Evolutionary conservation across 345 rosid genomes (phyloP).

Genomic region (Eucalyptus rudis): DNA sequence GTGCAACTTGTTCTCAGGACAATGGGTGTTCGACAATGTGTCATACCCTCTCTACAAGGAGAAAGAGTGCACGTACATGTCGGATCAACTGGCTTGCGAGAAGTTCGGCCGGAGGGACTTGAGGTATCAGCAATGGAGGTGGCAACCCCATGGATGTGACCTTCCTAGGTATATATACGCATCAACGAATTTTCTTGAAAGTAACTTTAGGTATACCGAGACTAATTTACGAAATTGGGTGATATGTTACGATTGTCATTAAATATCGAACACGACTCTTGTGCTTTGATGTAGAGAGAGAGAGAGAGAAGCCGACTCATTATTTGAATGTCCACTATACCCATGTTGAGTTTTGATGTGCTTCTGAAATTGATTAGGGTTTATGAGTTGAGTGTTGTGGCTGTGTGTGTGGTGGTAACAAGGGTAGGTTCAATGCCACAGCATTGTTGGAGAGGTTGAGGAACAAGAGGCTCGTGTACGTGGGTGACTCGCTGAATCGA

Average conservation of each 20-base stretch:
- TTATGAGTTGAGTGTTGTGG: neutral
- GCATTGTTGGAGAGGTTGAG: constrained; percentile 63
- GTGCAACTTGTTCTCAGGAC: constrained; percentile 67
- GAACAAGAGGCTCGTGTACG: constrained; percentile 85
- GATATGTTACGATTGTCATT: neutral
- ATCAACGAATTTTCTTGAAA: neutral
- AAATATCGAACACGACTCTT: neutral
- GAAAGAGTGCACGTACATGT: constrained; percentile 63
- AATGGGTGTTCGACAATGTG: constrained; percentile 68
- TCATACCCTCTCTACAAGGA: constrained; percentile 73
- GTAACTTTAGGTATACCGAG: neutral
- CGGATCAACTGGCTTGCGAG: constrained; percentile 72
- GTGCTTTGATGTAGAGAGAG: neutral
- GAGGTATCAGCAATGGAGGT: constrained; percentile 63
- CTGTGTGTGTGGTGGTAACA: neutral
- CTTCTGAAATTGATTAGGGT: neutral
- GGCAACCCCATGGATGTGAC: constrained; percentile 84
- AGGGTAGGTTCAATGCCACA: constrained; percentile 7
- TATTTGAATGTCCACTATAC: neutral
- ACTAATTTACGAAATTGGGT: neutral
- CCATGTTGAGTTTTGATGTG: neutral
- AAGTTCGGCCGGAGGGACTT: constrained; percentile 79
- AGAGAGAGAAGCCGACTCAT: neutral
- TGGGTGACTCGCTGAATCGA: constrained; percentile 86
- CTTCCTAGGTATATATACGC: constrained; percentile 46